Conservation (phyloP, 352 stramenopile genomes). For the Phytophthora agathidicida region DNA sequence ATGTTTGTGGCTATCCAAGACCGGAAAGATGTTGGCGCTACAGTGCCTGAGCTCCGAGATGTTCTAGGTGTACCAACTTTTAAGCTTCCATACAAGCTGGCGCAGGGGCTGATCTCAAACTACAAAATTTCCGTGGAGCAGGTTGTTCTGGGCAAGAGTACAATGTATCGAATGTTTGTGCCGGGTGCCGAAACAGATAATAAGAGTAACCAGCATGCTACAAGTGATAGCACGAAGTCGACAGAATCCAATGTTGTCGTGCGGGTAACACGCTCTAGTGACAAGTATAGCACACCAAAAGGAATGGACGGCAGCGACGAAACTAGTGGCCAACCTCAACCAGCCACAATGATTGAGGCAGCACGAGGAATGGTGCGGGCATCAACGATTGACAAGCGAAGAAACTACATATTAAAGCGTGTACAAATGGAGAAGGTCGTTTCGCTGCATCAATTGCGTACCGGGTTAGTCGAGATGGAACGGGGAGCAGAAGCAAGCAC, state of each 20-base stretch:
- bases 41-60: slow-evolving; percentile 82
- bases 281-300: slow-evolving; percentile 40
- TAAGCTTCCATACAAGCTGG: slow-evolving; percentile 83
- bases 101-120: slow-evolving; percentile 78
- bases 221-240: slow-evolving; percentile 4
- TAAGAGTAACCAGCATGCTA: slow-evolving; percentile 3
- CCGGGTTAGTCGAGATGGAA: slow-evolving; percentile 59
- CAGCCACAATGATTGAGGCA: slow-evolving; percentile 66
- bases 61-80: slow-evolving; percentile 82
- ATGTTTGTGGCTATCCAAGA: slow-evolving; percentile 69
- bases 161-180: slow-evolving; percentile 87
- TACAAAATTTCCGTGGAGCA: slow-evolving; percentile 82
- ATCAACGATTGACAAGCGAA: slow-evolving; percentile 59
- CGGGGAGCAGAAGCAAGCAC: slow-evolving; percentile 38
- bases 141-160: slow-evolving; percentile 79
- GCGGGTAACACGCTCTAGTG: slow-evolving; percentile 29
- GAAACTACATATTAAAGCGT: slow-evolving; percentile 62
- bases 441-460: slow-evolving; percentile 69
- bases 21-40: slow-evolving; percentile 53
- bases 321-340: slow-evolving; percentile 31
- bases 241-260: slow-evolving; percentile 18
- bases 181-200: slow-evolving; percentile 20
- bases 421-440: slow-evolving; percentile 69
- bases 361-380: slow-evolving; percentile 52
- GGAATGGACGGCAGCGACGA: slow-evolving; percentile 10